Percentiles rank a stretch among this genome's conserved stretches.
Conservation (phyloP, 345 rosid genomes). For the Balakata baccata region DNA sequence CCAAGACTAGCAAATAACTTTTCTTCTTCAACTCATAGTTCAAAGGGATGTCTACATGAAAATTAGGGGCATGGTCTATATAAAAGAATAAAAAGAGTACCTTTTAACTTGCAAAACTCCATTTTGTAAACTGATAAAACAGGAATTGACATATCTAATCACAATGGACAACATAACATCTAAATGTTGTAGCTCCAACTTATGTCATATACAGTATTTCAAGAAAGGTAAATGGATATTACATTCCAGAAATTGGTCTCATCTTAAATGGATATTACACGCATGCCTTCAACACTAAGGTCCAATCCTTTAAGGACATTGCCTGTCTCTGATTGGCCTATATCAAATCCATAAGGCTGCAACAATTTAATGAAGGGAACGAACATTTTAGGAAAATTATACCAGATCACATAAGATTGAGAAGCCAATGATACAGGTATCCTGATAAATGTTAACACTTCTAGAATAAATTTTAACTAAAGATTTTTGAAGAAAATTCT, state of each 20-base stretch:
- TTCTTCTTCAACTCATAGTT: background rate
- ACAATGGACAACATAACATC: background rate
- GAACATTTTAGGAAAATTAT: background rate
- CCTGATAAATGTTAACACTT: background rate
- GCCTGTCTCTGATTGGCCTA: constrained; percentile 89
- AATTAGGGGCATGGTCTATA: background rate
- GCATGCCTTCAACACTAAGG: constrained; percentile 92
- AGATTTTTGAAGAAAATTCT: background rate
- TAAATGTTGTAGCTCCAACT: background rate
- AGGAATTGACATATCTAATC: background rate
- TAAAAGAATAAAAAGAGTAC: background rate
- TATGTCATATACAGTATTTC: background rate
- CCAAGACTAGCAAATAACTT: background rate
- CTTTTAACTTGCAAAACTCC: background rate
- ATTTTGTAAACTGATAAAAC: background rate
- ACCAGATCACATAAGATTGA: background rate
- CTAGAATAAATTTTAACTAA: background rate
- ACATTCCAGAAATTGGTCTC: constrained; percentile 17
- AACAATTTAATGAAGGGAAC: constrained; percentile 11
- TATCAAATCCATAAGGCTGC: constrained; percentile 95
- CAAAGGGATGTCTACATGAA: background rate
- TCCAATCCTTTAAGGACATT: constrained; percentile 88
- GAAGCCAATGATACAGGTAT: background rate
- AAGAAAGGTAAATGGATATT: background rate
- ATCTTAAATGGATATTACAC: constrained; percentile 93